Conservation (phyloP, 257 asterid genomes). For the Craterostigma plantagineum region DNA sequence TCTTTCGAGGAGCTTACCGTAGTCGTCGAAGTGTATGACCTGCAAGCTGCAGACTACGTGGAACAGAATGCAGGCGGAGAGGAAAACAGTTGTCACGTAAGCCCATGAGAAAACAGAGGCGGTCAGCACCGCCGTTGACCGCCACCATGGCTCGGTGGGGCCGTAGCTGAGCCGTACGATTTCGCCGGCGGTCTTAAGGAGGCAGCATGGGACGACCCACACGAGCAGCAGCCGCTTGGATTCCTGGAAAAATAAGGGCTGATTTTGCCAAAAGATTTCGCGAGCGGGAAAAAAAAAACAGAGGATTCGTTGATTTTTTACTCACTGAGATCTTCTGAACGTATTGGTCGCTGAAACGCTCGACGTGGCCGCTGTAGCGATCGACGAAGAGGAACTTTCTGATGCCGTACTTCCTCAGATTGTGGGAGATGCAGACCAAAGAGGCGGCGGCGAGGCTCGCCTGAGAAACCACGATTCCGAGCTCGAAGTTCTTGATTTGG, state of each 20-base stretch:
- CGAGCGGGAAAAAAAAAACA: too few relatives aligned
- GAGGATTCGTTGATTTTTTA: too few relatives aligned
- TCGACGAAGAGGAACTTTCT: constrained; percentile 77
- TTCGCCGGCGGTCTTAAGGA: constrained; percentile 52
- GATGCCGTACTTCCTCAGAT: constrained; percentile 57
- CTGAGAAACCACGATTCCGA: constrained; percentile 54
- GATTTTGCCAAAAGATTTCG: too few relatives aligned
- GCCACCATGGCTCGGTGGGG: constrained; percentile 54
- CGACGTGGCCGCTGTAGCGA: constrained; percentile 56
- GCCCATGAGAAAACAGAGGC: constrained; percentile 53
- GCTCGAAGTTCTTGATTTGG: constrained; percentile 53
- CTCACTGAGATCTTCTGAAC: constrained; percentile 54
- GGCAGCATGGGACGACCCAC: constrained; percentile 49
- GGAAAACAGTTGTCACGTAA: constrained; percentile 28
- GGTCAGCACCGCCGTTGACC: constrained; percentile 28
- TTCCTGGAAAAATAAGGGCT: constrained; percentile 19
- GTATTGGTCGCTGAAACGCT: constrained; percentile 41
- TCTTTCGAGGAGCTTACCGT: constrained; percentile 57
- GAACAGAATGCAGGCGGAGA: constrained; percentile 47
- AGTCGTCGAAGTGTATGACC: constrained; percentile 68
- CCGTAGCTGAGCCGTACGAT: constrained; percentile 36
- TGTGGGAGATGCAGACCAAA: constrained; percentile 55
- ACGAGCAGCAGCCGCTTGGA: constrained; percentile 36
- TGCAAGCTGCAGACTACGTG: constrained; percentile 65
- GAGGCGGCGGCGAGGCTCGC: constrained; percentile 59